Percentiles rank a stretch among this genome's conserved stretches.
Conservation (phyloP, 495 filamentous ascomycete species). For the Sphaerosporella brunnea region DNA sequence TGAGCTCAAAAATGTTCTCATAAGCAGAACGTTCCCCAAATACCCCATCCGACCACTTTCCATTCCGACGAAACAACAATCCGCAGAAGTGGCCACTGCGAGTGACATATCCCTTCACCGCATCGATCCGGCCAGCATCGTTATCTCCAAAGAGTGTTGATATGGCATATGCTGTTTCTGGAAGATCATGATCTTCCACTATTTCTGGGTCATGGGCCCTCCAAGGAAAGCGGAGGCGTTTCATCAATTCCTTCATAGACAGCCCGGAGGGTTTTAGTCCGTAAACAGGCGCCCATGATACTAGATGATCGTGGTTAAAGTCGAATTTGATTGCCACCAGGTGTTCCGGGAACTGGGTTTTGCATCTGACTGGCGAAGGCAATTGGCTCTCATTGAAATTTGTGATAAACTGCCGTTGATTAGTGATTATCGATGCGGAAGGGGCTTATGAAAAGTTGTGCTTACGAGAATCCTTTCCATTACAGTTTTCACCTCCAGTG, state of each 20-base stretch:
- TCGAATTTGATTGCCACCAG: constrained; percentile 21
- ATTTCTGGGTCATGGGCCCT: not conserved
- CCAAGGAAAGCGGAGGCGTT: constrained; percentile 12
- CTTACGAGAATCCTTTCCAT: constrained; percentile 4
- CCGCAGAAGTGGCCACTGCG: constrained; percentile 21
- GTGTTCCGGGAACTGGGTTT: constrained; percentile 9
- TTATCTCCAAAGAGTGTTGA: constrained; percentile 18
- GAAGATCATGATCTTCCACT: not conserved
- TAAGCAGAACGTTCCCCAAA: constrained; percentile 22
- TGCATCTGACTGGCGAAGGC: constrained; percentile 8
- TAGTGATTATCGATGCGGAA: not conserved
- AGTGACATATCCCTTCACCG: constrained; percentile 23
- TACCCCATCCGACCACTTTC: constrained; percentile 16
- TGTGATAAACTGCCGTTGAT: constrained; percentile 13
- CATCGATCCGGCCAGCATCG: constrained; percentile 11
- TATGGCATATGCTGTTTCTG: not conserved
- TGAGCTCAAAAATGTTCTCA: constrained; percentile 19
- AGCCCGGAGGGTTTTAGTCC: constrained; percentile 2
- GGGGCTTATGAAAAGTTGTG: not conserved
- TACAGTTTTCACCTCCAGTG: not conserved
- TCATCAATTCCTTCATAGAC: not conserved
- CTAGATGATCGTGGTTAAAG: constrained; percentile 20
- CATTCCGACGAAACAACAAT: constrained; percentile 16
- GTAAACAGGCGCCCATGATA: constrained; percentile 23
- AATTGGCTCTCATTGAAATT: constrained; percentile 11